A percentile compares a stretch with the other conserved stretches of the same genome.
phyloP scores from a whole-genome alignment of 169 alveolate species.

The Amoebophrya sp. region DNA sequence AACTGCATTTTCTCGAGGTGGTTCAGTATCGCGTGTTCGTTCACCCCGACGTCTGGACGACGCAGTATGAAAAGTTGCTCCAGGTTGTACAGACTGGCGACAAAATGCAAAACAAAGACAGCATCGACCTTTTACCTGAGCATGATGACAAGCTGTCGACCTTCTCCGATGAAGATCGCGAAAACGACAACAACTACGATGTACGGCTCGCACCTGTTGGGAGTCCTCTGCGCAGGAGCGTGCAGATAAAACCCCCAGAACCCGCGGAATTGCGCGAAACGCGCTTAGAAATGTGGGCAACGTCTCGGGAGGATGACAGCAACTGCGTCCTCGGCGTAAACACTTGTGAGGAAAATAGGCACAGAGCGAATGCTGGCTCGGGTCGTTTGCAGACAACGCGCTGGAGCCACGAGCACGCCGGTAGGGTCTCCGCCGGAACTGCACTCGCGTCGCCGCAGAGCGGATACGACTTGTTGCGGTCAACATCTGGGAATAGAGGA shows the following conservation, averaged over 20 bases:
- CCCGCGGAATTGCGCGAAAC: background rate
- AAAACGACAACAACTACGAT: background rate
- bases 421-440: too few species aligned
- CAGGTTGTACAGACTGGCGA: too few species aligned
- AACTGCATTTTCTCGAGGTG: background rate
- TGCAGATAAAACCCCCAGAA: background rate
- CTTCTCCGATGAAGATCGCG: background rate
- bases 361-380: too few species aligned
- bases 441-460: too few species aligned
- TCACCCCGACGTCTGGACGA: background rate
- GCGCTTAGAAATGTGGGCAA: too few species aligned
- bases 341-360: too few species aligned
- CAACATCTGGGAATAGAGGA: too few species aligned
- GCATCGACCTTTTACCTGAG: background rate
- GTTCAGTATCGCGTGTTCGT: background rate
- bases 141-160: background rate
- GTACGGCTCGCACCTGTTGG: background rate
- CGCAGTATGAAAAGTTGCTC: background rate
- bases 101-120: background rate
- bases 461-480: too few species aligned
- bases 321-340: too few species aligned
- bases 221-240: background rate
- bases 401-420: too few species aligned
- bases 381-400: too few species aligned
- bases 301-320: too few species aligned